Conservation (phyloP, 2,329 filamentous ascomycete species). For the Moelleriella libera region DNA sequence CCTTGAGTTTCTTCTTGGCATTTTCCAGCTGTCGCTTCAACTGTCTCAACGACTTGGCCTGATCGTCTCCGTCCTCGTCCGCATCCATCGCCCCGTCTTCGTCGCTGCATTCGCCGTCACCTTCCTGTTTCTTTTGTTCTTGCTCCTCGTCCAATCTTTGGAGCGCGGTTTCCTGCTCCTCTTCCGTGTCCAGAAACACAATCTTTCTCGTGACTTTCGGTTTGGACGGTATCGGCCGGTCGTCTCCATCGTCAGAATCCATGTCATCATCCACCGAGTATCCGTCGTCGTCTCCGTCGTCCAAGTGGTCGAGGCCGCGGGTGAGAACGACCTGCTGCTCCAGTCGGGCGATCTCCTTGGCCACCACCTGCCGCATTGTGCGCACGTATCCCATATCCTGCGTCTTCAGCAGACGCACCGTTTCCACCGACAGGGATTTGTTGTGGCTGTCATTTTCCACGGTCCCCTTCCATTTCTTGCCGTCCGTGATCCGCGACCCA, state of each 20-base stretch:
- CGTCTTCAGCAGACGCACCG: conserved; percentile 50
- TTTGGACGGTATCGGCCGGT: conserved; percentile 14
- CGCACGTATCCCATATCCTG: conserved; percentile 53
- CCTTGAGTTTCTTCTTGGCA: conserved; percentile 38
- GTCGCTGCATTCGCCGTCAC: conserved; percentile 9
- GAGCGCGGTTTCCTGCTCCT: conserved; percentile 18
- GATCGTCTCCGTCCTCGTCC: conserved; percentile 16
- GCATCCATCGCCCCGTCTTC: conserved; percentile 8
- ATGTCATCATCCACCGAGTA: conserved; percentile 10
- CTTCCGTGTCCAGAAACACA: conserved; percentile 31
- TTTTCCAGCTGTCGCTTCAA: conserved; percentile 33
- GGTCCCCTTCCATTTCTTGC: conserved; percentile 38
- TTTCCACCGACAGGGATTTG: conserved; percentile 37
- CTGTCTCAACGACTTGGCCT: conserved; percentile 27
- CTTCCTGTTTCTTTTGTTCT: conserved; percentile 14
- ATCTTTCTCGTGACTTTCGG: conserved; percentile 30
- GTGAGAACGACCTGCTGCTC: conserved; percentile 38
- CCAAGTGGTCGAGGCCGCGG: conserved; percentile 20
- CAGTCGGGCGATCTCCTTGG: conserved; percentile 41
- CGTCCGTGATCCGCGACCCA: conserved; percentile 31
- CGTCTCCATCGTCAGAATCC: conserved; percentile 18
- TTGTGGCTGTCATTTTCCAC: conserved; percentile 45
- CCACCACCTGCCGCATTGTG: conserved; percentile 44
- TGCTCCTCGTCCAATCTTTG: conserved; percentile 16
- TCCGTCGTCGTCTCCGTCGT: conserved; percentile 18